These are phyloP conservation scores for Sarcomyxa edulis DNA, from an alignment of 768 basidiomycete species.

Conservation along the genomic window DNA sequence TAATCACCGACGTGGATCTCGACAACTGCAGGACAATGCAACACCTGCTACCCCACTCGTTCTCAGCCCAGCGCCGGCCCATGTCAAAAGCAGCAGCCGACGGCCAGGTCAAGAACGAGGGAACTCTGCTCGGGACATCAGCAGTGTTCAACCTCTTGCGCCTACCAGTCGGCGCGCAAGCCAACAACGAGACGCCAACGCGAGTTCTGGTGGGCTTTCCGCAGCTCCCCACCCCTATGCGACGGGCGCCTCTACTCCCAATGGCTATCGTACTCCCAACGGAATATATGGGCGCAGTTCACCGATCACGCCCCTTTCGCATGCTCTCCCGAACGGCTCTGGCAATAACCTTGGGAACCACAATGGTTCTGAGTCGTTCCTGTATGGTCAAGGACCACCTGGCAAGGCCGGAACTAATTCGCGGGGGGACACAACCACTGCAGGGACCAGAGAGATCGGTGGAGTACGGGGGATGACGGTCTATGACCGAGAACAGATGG, in stretches of 20 bases:
- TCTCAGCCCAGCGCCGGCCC: slow-evolving; percentile 59
- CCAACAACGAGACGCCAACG: slow-evolving; percentile 46
- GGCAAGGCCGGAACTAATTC: slow-evolving; percentile 48
- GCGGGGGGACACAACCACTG: slow-evolving; percentile 48
- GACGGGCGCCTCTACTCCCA: slow-evolving; percentile 48
- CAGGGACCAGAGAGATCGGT: slow-evolving; percentile 28
- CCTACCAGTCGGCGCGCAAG: slow-evolving; percentile 65
- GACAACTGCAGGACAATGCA: slow-evolving; percentile 50
- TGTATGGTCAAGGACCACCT: slow-evolving; percentile 50
- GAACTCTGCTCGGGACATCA: slow-evolving; percentile 46
- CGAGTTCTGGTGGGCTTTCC: slow-evolving; percentile 29
- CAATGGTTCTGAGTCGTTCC: slow-evolving; percentile 63
- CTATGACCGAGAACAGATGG: slow-evolving; percentile 65
- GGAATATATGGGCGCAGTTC: slow-evolving; percentile 55
- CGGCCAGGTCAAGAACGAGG: slow-evolving; percentile 41
- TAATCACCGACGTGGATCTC: slow-evolving; percentile 43
- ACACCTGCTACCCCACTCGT: slow-evolving; percentile 57
- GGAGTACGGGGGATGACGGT: slow-evolving; percentile 51
- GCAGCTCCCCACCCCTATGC: slow-evolving; percentile 73
- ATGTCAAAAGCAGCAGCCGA: slow-evolving; percentile 54
- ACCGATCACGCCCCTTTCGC: slow-evolving; percentile 22
- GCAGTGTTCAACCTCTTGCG: slow-evolving; percentile 63
- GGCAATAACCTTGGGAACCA: background rate
- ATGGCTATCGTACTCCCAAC: slow-evolving; percentile 43
- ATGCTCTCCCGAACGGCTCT: slow-evolving; percentile 2